These are phyloP conservation scores for Agrostemma githago DNA, from an alignment of 148 eudicot species.

Conservation along the genomic window DNA sequence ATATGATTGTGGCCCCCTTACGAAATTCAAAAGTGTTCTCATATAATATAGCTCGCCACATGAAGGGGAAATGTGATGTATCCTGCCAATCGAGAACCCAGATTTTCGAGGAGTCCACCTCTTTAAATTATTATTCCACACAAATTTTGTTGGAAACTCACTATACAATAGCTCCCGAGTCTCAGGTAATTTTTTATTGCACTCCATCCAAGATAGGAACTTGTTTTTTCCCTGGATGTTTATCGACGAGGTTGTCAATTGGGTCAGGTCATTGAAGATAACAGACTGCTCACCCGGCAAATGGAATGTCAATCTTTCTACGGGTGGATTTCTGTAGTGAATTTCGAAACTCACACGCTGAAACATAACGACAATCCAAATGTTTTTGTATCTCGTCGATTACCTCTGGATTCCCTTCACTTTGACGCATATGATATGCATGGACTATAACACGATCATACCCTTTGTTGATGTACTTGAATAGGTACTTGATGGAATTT, in stretches of 20 bases:
- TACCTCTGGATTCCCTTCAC: neutral
- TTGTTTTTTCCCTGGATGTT: neutral
- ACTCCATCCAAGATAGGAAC: slow-evolving; percentile 16
- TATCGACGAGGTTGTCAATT: neutral
- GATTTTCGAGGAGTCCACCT: neutral
- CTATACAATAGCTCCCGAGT: slow-evolving; percentile 1
- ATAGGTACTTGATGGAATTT: too few species aligned
- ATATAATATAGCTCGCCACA: neutral
- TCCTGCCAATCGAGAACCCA: too few species aligned
- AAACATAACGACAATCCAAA: neutral
- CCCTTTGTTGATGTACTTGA: neutral
- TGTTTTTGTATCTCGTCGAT: neutral
- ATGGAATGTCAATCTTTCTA: neutral
- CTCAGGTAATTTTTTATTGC: neutral
- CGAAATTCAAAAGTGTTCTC: neutral
- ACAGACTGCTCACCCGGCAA: slow-evolving; percentile 1
- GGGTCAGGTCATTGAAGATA: neutral
- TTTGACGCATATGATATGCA: neutral
- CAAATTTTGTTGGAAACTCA: slow-evolving; percentile 13
- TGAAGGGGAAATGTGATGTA: neutral
- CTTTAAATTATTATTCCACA: neutral
- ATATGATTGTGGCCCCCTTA: neutral
- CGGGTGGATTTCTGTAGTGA: neutral
- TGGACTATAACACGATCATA: neutral
- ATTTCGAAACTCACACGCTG: neutral